Conservation (phyloP, 208 protist genomes). For the Tritrichomonas foetus region DNA sequence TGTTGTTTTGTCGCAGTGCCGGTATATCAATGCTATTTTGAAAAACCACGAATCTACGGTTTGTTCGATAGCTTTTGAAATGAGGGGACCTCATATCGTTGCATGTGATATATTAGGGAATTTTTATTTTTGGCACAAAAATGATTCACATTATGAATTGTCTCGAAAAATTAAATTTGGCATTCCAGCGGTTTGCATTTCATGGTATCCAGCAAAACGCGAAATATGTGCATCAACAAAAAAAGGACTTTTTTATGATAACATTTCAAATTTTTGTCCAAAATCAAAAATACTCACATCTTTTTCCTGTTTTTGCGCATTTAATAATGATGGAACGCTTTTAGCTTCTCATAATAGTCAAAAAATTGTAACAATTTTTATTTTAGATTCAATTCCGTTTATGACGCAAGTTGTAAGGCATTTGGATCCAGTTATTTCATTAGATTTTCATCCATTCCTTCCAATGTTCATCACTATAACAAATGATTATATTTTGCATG, state of each 20-base stretch:
- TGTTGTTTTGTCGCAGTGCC: background rate
- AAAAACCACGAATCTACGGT: background rate
- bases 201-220: background rate
- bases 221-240: background rate
- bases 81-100: background rate
- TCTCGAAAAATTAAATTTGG: background rate
- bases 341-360: background rate
- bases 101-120: background rate
- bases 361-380: background rate
- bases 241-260: background rate
- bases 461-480: background rate
- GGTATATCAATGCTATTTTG: background rate
- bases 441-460: constrained; percentile 16
- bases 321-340: background rate
- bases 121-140: constrained; percentile 7
- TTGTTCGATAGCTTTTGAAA: background rate
- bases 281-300: background rate
- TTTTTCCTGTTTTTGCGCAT: background rate
- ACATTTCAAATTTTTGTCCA: background rate
- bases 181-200: background rate
- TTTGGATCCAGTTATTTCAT: background rate
- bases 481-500: background rate
- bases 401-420: background rate
- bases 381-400: background rate
- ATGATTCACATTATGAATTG: background rate